Percentiles rank a stretch among this genome's conserved stretches.
phyloP scores from a whole-genome alignment of 805 yeast species.

The Metschnikowia lachancei region DNA sequence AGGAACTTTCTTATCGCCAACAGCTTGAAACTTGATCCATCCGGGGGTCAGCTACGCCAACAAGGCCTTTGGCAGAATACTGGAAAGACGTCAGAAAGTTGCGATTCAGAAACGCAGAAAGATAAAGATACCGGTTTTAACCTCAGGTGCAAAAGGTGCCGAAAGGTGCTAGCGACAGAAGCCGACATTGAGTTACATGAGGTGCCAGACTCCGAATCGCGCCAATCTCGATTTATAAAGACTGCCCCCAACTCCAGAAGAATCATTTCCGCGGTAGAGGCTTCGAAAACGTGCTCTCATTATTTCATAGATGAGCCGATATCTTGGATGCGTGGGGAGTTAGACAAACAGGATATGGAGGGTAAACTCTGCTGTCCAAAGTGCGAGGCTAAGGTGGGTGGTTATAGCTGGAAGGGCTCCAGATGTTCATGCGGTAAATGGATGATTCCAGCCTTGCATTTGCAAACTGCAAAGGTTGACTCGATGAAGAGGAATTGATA shows the following conservation, averaged over 20 bases:
- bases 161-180: conserved; percentile 64
- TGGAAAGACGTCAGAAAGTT: neutral
- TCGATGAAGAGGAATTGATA: conserved; percentile 34
- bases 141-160: conserved; percentile 79
- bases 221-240: conserved; percentile 63
- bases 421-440: conserved; percentile 93
- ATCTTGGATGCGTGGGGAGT: conserved; percentile 84
- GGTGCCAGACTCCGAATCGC: conserved; percentile 62
- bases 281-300: conserved; percentile 70
- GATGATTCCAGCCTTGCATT: conserved; percentile 88
- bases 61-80: conserved; percentile 14
- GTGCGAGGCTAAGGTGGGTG: conserved; percentile 83
- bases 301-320: conserved; percentile 78
- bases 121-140: conserved; percentile 13
- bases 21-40: conserved; percentile 20
- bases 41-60: conserved; percentile 13
- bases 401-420: conserved; percentile 91
- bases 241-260: conserved; percentile 61
- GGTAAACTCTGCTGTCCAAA: conserved; percentile 86
- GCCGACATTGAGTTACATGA: conserved; percentile 61
- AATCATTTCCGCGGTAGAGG: conserved; percentile 56
- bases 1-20: conserved; percentile 27
- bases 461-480: conserved; percentile 81
- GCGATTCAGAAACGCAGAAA: neutral
- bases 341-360: conserved; percentile 71